A percentile compares a stretch with the other conserved stretches of the same genome.
Evolutionary conservation across 257 asterid genomes (phyloP).

Genomic region (Ehretia macrophylla): DNA sequence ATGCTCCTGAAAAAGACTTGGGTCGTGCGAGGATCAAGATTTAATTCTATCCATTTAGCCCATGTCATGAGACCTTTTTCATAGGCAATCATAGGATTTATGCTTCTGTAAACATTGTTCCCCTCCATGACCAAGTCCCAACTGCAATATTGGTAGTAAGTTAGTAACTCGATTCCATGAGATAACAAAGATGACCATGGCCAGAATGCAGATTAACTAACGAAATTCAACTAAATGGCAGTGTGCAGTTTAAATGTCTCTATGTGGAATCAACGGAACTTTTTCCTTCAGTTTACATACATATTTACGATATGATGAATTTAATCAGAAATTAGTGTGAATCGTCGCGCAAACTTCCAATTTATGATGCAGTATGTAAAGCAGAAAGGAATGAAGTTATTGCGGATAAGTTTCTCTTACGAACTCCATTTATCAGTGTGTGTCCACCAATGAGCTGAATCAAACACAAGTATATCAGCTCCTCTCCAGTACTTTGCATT

Average conservation of each 20-base stretch:
- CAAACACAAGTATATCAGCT: conserved; percentile 76
- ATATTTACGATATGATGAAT: no score
- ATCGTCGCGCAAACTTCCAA: no score
- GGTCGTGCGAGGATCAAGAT: conserved; percentile 66
- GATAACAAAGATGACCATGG: neutral
- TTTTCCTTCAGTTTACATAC: no score
- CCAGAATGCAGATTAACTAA: no score
- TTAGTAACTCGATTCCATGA: conserved; percentile 1
- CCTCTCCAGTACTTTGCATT: conserved; percentile 93
- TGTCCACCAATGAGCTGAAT: conserved; percentile 98
- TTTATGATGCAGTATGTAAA: neutral
- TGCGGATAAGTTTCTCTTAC: conserved; percentile 30
- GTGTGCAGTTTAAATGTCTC: no score
- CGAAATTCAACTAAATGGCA: no score
- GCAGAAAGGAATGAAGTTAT: neutral
- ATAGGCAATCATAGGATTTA: conserved; percentile 72
- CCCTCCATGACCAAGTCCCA: conserved; percentile 90
- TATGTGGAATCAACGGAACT: no score
- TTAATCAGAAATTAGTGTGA: no score
- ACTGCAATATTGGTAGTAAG: conserved; percentile 32
- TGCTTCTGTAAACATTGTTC: conserved; percentile 37
- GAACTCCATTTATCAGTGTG: conserved; percentile 73
- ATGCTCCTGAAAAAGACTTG: conserved; percentile 75
- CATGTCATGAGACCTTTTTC: conserved; percentile 72
- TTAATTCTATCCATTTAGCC: conserved; percentile 82